Conservation (phyloP, 148 eudicot species). For the Oxyria digyna region DNA sequence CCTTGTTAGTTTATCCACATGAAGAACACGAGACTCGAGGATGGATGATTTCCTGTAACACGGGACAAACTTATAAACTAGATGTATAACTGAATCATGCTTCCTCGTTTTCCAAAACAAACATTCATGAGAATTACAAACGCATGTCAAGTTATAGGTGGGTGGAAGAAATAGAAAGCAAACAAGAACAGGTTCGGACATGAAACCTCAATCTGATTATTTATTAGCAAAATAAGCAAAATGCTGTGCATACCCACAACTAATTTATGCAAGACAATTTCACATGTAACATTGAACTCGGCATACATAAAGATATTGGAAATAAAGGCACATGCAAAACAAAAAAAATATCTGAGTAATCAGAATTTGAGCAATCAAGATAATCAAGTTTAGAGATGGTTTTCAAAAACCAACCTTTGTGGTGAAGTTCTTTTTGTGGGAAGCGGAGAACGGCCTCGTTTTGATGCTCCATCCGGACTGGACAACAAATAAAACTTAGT, state of each 20-base stretch:
- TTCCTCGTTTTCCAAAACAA: background rate
- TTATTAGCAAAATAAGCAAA: background rate
- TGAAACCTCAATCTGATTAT: background rate
- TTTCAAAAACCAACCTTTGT: slow-evolving; percentile 35
- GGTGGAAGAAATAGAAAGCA: background rate
- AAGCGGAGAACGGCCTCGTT: slow-evolving; percentile 50
- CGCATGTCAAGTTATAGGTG: background rate
- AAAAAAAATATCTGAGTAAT: background rate
- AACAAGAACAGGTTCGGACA: background rate
- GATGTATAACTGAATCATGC: background rate
- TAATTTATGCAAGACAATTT: background rate
- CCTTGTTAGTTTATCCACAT: slow-evolving; percentile 67
- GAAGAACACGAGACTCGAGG: slow-evolving; percentile 63
- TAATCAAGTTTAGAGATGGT: background rate
- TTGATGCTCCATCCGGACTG: slow-evolving; percentile 54
- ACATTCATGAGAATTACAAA: background rate
- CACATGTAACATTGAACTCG: background rate
- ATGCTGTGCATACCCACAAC: background rate
- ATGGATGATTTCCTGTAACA: slow-evolving; percentile 63
- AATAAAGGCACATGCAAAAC: background rate
- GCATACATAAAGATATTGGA: background rate
- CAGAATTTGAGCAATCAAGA: background rate
- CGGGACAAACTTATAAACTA: slow-evolving; percentile 4
- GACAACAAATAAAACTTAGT: slow-evolving; percentile 8
- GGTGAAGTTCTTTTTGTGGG: slow-evolving; percentile 50